Evolutionary conservation across 108 stramenopile genomes (phyloP).

Genomic region (Nannochloropsis granulata): DNA sequence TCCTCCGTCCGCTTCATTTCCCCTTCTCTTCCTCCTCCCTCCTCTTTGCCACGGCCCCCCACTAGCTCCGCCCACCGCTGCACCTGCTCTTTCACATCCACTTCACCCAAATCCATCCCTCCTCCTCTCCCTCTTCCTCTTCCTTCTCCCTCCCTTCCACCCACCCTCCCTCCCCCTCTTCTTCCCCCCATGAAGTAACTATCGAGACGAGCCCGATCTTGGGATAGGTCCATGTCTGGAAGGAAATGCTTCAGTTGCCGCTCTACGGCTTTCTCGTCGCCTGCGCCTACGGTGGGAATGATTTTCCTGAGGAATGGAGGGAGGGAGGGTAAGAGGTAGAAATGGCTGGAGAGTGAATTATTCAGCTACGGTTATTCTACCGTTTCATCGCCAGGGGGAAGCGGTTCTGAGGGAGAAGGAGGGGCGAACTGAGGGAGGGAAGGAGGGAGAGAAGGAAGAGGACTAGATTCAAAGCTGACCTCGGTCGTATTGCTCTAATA

Average conservation of each 20-base stretch:
- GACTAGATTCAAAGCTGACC: not conserved
- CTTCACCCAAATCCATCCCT: not conserved
- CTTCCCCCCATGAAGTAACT: constrained; percentile 1
- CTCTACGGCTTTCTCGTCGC: constrained; percentile 9
- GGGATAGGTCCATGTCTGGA: constrained; percentile 20
- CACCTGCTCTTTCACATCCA: not conserved
- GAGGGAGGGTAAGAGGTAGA: not conserved
- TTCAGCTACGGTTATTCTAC: no score
- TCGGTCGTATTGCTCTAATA: constrained; percentile 11
- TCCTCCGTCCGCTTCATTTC: not conserved
- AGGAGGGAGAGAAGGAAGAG: not conserved
- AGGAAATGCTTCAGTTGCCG: constrained; percentile 18
- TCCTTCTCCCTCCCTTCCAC: not conserved
- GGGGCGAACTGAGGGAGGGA: not conserved
- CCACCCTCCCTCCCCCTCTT: no score
- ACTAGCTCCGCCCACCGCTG: not conserved
- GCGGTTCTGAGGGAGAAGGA: not conserved
- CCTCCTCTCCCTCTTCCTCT: not conserved
- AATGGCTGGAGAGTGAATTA: not conserved
- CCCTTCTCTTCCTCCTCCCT: not conserved
- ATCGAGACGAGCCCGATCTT: constrained; percentile 12
- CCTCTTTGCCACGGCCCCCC: not conserved
- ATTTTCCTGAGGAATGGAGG: not conserved
- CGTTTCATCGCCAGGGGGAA: no score
- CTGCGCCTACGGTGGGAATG: constrained; percentile 10